Conservation (phyloP, 768 basidiomycete genomes). For the Agrocybe praecox region DNA sequence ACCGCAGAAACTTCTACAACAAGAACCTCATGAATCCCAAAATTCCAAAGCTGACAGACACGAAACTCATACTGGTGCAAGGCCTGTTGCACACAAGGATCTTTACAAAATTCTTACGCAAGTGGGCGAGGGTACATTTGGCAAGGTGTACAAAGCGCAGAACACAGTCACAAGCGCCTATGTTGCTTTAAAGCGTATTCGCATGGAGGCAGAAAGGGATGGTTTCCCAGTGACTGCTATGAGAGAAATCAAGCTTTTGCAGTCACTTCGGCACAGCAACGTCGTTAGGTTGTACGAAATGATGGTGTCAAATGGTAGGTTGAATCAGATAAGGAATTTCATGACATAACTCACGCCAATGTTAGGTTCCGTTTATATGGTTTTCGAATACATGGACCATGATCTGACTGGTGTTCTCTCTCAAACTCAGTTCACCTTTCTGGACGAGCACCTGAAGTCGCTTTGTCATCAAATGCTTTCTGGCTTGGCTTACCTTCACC, state of each 20-base stretch:
- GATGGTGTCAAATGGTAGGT: slow-evolving; percentile 95
- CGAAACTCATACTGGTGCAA: slow-evolving; percentile 13
- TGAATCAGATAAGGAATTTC: background rate
- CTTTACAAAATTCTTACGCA: slow-evolving; percentile 88
- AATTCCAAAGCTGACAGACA: no score
- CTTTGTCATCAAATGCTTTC: slow-evolving; percentile 95
- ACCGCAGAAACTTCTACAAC: no score
- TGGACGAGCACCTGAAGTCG: slow-evolving; percentile 90
- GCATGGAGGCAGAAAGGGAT: slow-evolving; percentile 97
- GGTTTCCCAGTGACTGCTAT: slow-evolving; percentile 99
- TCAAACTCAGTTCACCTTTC: slow-evolving; percentile 86
- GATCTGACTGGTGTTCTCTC: slow-evolving; percentile 94
- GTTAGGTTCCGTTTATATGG: slow-evolving; percentile 95
- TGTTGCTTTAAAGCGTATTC: slow-evolving; percentile 94
- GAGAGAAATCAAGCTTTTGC: slow-evolving; percentile 97
- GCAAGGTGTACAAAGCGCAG: slow-evolving; percentile 94
- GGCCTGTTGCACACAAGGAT: slow-evolving; percentile 37
- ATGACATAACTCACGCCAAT: background rate
- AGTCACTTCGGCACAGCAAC: slow-evolving; percentile 88
- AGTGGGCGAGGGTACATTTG: slow-evolving; percentile 98
- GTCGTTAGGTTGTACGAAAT: slow-evolving; percentile 92
- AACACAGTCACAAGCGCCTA: slow-evolving; percentile 75
- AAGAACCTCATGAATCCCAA: no score
- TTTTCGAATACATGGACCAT: slow-evolving; percentile 99
- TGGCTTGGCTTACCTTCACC: slow-evolving; percentile 93